Conservation (phyloP, 257 asterid genomes). For the Jacaranda copaia region DNA sequence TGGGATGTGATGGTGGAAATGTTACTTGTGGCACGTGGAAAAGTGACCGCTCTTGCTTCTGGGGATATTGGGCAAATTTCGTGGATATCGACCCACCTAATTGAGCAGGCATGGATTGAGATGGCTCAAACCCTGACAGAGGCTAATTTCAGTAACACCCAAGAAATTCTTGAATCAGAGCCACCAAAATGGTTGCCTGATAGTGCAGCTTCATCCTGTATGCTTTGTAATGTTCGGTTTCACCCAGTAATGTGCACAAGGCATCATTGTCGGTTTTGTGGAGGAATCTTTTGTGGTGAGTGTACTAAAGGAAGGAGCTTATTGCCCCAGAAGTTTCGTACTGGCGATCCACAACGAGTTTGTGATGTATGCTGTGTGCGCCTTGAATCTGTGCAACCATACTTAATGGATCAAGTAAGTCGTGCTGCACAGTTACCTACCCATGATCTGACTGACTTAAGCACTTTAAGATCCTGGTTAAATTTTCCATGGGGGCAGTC, state of each 20-base stretch:
- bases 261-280: slow-evolving; percentile 97
- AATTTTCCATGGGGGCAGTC: slow-evolving; percentile 99
- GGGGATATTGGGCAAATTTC: slow-evolving; percentile 72
- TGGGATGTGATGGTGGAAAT: slow-evolving; percentile 97
- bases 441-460: slow-evolving; percentile 89
- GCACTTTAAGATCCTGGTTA: slow-evolving; percentile 98
- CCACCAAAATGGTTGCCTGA: slow-evolving; percentile 99
- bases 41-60: slow-evolving; percentile 67
- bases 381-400: slow-evolving; percentile 86
- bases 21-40: slow-evolving; percentile 95
- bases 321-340: slow-evolving; percentile 81
- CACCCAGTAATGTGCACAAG: slow-evolving; percentile 98
- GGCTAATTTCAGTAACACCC: slow-evolving; percentile 63
- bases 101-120: slow-evolving; percentile 97
- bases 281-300: slow-evolving; percentile 92
- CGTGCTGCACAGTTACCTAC: slow-evolving; percentile 95
- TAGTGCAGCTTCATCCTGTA: slow-evolving; percentile 88
- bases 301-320: slow-evolving; percentile 92
- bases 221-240: slow-evolving; percentile 88
- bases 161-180: slow-evolving; percentile 82
- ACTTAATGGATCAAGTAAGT: slow-evolving; percentile 85
- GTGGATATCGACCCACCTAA: slow-evolving; percentile 71
- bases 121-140: slow-evolving; percentile 94
- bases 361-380: slow-evolving; percentile 98
- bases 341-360: slow-evolving; percentile 80